Base-by-base conservation (phyloP, 768 basidiomycete genomes). In the Dictyophora rubrovolvata region DNA sequence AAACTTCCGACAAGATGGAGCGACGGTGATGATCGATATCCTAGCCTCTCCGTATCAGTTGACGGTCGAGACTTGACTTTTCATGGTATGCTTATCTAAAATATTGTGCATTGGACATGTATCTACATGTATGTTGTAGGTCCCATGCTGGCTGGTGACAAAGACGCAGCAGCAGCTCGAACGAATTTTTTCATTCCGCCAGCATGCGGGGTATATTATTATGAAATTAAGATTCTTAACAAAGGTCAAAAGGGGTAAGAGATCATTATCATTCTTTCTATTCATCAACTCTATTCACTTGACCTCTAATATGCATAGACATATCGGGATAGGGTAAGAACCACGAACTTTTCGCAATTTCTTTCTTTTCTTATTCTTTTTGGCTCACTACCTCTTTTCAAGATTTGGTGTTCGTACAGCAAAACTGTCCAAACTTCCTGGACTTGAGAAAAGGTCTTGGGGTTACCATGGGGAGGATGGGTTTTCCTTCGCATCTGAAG, bases 391-490 rank as follows among this genome's bases (percentile, higher is more conserved):
- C 33, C 48, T 50, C 33, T 59, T n/a, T n/a, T n/a, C n/a, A n/a
- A 91, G 89, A 20, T 86, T 94, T 69, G 79, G 85, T 51, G 79
- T 80, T 9, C 77, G 75, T 14, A 79, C 80, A 48, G 84, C 86
- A 54, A 82, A 81, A 65, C 72, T 87, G 54, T 79, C 81, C 33
- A 84, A 89, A 54, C 79, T 93, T 34, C 92, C 93, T 36, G 92
- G 92, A 20, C 89, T 86, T 87, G 89, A 93, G 68, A 73, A 77
- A 59, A 80, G 82, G 62, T 93, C 89, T 5, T 94, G 91, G 89
- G 92, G 91, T 55, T 95, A 92, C 69, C 87, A 93, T 65, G 91
- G 87, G n/a, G 90, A 93, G 64, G 91, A 89, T 65, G 92, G 93
- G 5, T 80, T 77, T 59, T 77, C 85, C 1, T 91, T 89, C 70